Base-by-base conservation (phyloP, 768 basidiomycete species). In the Suillus paluster region DNA sequence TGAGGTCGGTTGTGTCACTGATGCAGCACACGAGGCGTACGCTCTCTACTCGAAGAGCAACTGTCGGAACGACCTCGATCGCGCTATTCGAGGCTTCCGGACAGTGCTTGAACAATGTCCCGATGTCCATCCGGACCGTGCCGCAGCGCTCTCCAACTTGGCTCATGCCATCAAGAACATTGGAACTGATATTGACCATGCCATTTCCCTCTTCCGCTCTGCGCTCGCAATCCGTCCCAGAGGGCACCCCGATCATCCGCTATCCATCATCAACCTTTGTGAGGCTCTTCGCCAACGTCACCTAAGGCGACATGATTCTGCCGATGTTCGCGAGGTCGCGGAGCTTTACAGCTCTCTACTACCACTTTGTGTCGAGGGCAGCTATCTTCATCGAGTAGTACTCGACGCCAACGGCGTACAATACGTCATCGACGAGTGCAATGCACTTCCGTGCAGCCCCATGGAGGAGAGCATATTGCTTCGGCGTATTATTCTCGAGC, bases 91-190 rank as follows among this genome's bases (percentile, higher is more conserved):
- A 12, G 15, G 21, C 15, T 55, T 55, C 39, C 34, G 56, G 41
- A 3, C n/a, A 38, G 50, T 60, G n/a, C 34, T 60, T 42, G 25
- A 57, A 10, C 25, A 34, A 19, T 60, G 25, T 33, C 38, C 36
- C 12, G 2, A 11, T 17, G 25, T 9, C 9, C 52, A 56, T 39
- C 21, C 17, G 5, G n/a, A 41, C 19, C 53, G 52, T 5, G 49
- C 36, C 7, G 52, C 52, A 41, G 59, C 38, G n/a, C 23, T 60
- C 25, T 60, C 59, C 4, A 60, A 60, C 11, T 50, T 55, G 11
- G 58, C 36, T 5, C 54, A 55, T 12, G 21, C 21, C 1, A 38
- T 54, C 15, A 38, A 23, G 21, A 10, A 15, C 8, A 10, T 54
- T 2, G 14, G 10, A 23, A 38, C 9, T 25, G 53, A 55, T 25